phyloP scores from a whole-genome alignment of 495 filamentous ascomycete genomes.

The Staphylotrichum longicolle region DNA sequence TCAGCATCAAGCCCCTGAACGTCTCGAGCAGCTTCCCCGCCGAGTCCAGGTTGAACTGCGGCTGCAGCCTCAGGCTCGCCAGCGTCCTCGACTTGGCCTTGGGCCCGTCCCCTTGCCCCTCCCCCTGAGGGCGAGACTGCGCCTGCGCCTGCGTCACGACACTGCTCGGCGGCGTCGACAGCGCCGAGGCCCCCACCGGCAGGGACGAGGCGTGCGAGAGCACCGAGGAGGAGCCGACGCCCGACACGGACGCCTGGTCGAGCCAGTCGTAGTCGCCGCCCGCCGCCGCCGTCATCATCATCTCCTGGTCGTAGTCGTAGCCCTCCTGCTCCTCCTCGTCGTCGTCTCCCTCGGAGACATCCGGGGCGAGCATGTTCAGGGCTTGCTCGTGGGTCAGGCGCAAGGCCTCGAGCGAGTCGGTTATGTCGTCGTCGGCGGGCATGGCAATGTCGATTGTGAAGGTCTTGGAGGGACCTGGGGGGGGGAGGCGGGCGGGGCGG shows the following conservation, averaged over 20 bases:
- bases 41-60: slow-evolving; percentile 51
- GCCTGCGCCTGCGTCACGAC: not conserved
- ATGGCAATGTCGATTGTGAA: slow-evolving; percentile 52
- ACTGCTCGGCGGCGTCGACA: slow-evolving; percentile 31
- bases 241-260: slow-evolving; percentile 14
- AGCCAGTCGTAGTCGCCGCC: slow-evolving; percentile 24
- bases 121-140: not conserved
- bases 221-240: slow-evolving; percentile 16
- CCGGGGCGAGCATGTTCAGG: slow-evolving; percentile 35
- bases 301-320: slow-evolving; percentile 10
- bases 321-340: slow-evolving; percentile 19
- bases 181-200: slow-evolving; percentile 36
- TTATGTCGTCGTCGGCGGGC: slow-evolving; percentile 32
- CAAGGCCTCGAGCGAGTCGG: slow-evolving; percentile 38
- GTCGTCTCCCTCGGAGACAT: slow-evolving; percentile 22
- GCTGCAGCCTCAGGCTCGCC: slow-evolving; percentile 38
- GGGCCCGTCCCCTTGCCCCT: not conserved
- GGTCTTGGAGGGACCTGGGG: slow-evolving; percentile 44
- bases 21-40: slow-evolving; percentile 39
- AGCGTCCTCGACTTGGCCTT: slow-evolving; percentile 15
- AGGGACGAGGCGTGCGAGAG: slow-evolving; percentile 30
- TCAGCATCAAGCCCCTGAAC: slow-evolving; percentile 40
- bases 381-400: slow-evolving; percentile 37
- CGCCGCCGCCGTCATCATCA: not conserved
- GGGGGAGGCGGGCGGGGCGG: not conserved